phyloP scores from a whole-genome alignment of 805 yeast genomes.

The Sugiyamaella mastotermitis region DNA sequence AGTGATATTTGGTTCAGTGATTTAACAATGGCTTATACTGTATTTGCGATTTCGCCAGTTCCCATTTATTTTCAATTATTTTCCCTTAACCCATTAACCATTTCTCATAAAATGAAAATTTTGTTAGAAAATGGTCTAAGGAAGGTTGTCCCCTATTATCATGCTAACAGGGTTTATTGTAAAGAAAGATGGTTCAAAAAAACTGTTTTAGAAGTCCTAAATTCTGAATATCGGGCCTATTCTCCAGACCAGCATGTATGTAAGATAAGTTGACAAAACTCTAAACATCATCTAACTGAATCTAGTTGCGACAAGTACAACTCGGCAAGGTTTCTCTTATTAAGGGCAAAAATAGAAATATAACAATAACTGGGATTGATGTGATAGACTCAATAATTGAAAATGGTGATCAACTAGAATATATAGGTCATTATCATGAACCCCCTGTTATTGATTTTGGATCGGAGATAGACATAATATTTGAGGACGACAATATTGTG shows the following conservation, averaged over 20 bases:
- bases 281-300: no score
- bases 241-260: slow-evolving; percentile 50
- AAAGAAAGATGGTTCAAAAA: slow-evolving; percentile 81
- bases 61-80: no score
- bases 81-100: neutral
- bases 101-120: neutral
- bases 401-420: slow-evolving; percentile 79
- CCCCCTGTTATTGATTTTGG: slow-evolving; percentile 63
- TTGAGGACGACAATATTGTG: slow-evolving; percentile 67
- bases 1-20: no score
- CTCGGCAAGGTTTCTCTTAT: neutral
- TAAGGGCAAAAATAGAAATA: neutral
- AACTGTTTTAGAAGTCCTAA: slow-evolving; percentile 65
- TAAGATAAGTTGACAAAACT: no score
- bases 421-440: slow-evolving; percentile 81
- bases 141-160: slow-evolving; percentile 14
- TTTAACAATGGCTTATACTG: no score
- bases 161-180: slow-evolving; percentile 64
- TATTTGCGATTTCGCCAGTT: no score
- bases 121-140: slow-evolving; percentile 10
- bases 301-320: no score
- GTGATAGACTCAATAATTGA: slow-evolving; percentile 52
- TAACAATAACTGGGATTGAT: slow-evolving; percentile 2
- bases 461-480: slow-evolving; percentile 54
- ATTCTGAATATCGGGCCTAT: slow-evolving; percentile 69